Evolutionary conservation across 2,329 filamentous ascomycete genomes (phyloP), one percentile per base, ranked within the genome.

Genomic region (Fusarium redolens): DNA sequence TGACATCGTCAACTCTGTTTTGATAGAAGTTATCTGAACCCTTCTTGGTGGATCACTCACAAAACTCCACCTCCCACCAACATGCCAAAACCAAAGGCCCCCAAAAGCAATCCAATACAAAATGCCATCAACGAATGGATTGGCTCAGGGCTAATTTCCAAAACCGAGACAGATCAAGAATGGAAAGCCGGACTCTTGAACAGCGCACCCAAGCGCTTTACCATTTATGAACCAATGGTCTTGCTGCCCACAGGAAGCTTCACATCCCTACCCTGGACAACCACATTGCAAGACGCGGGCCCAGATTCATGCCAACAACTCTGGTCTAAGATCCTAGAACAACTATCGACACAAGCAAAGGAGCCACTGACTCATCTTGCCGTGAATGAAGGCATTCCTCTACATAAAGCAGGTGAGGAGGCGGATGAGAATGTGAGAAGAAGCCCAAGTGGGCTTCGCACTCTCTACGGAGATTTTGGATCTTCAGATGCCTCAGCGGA

Each of bases 401-500:
- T 86, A 4, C 83, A 82, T 11, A 78, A 79, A 22, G 69, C 72
- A 2, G 75, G 71, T 5, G 69, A 69, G 11, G 68, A 79, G 7
- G 51, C 28, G 22, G 75, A 78, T 22, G 88, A 92, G 73, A 97
- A 97, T 78, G 83, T 92, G 18, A 86, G 97, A 64, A 90, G 95
- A 48, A 91, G 90, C 54, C 96, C 96, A 0, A 88, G 86, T 45
- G 88, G 91, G 22, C 85, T 98, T 35, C 86, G 87, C 5, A 91
- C 92, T 25, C 83, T 98, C 0, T 84, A 91, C 78, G 95, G 95
- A 28, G 85, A 92, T 78, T 97, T 97, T 79, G 94, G 94, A 0
- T 86, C 89, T 0, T 52, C 81, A 0, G n/a, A 66, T 3, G 47
- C 75, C 55, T 28, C 62, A 4, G 47, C 61, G 13, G 59, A 78